A percentile compares a stretch with the other conserved stretches of the same genome.
Conservation (phyloP, 352 stramenopile species). For the Globisporangium nunn region DNA sequence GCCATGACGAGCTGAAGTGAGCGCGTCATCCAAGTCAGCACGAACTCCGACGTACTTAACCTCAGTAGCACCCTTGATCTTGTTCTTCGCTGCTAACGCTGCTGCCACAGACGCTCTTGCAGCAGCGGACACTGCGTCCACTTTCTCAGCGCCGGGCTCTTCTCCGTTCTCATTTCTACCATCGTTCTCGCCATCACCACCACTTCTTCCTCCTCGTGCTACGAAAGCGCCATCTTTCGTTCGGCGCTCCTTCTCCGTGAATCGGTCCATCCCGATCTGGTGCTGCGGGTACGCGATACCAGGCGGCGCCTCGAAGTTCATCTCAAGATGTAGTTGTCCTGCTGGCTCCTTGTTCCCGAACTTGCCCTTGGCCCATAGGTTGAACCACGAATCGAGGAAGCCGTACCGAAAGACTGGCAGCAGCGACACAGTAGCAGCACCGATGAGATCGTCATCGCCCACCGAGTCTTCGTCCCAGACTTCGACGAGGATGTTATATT, state of each 20-base stretch:
- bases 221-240: slow-evolving; percentile 50
- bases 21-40: too few species aligned
- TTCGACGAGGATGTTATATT: slow-evolving; percentile 88
- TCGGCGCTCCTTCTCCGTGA: slow-evolving; percentile 60
- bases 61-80: slow-evolving; percentile 4
- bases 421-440: slow-evolving; percentile 71
- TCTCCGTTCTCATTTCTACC: not conserved
- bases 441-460: slow-evolving; percentile 88
- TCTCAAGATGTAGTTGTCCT: slow-evolving; percentile 81
- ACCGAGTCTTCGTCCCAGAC: slow-evolving; percentile 90
- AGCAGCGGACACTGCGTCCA: slow-evolving; percentile 11
- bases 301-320: slow-evolving; percentile 79
- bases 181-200: not conserved
- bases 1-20: not conserved
- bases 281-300: slow-evolving; percentile 89
- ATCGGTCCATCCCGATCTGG: slow-evolving; percentile 71
- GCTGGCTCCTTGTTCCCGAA: slow-evolving; percentile 83
- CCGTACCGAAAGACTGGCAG: slow-evolving; percentile 89
- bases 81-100: slow-evolving; percentile 10
- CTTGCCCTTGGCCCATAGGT: slow-evolving; percentile 81
- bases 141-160: slow-evolving; percentile 5
- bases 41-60: slow-evolving; percentile 22
- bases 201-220: slow-evolving; percentile 3
- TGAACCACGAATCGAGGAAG: slow-evolving; percentile 84
- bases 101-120: slow-evolving; percentile 12